Base-by-base conservation (phyloP, 768 basidiomycete genomes). In the Tulasnella sp. region DNA sequence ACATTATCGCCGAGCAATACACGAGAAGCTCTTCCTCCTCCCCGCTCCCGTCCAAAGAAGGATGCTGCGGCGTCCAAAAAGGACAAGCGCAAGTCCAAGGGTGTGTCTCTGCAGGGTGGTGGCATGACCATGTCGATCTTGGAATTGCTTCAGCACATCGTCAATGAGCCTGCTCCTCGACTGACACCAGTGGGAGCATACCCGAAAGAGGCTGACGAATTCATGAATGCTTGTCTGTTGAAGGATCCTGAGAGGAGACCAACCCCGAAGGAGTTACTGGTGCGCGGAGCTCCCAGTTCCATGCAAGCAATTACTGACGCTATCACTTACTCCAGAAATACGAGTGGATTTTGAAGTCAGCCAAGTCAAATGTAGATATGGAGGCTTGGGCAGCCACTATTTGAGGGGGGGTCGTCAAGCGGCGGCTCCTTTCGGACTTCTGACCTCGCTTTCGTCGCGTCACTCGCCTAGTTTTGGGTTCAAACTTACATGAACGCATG, bases 91-190 rank as follows among this genome's bases (percentile, higher is more conserved):
- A 94, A 94, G 88, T 93, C 92, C 81, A 92, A 90, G 80, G 97
- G 97, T 69, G 97, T 98, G 75, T 93, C 91, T 79, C 84, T 97
- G 79, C 94, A 96, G 82, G 97, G 97, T 45, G 93, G 94, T 1
- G 93, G 92, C 38, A 96, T 94, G 92, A 97, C 95, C 79, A 98
- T 99, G 96, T 93, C 92, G 80, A 99, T 99, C 83, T 84, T 99
- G 79, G 97, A 99, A 84, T 83, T 99, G 72, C 85, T 99, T 78
- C 97, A 99, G 82, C 95, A 98, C 82, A 99, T 99, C 80, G 97
- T 99, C 72, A 98, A 99, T 81, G 97, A 99, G 84, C 95, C 97
- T 76, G 97, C 97, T 36, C 97, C 97, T 54, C 86, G 89, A 81
- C 83, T 99, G 79, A 91, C 90, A 14, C 89, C 90, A 0, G 90